Evolutionary conservation across 1,284 basidiomycete genomes (phyloP).

Genomic region (Earliella scabrosa): DNA sequence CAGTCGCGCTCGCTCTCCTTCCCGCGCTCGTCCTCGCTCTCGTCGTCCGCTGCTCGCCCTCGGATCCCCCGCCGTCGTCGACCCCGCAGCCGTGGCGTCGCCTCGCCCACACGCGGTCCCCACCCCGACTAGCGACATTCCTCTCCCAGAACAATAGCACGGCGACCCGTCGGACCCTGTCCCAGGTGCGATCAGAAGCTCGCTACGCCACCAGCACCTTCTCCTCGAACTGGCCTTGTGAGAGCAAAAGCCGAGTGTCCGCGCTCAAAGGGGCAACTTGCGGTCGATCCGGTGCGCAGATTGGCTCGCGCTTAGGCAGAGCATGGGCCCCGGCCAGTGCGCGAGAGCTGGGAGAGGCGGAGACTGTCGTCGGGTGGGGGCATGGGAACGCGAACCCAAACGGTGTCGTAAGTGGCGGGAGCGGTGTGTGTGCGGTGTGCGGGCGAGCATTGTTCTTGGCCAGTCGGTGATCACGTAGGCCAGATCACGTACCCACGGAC

Average conservation of each 20-base stretch:
- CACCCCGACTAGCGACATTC: too few relatives aligned
- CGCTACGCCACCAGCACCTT: slow-evolving; percentile 16
- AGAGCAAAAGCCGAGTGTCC: slow-evolving; percentile 1
- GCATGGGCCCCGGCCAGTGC: background rate
- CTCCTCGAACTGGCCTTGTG: slow-evolving; percentile 3
- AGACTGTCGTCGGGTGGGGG: background rate
- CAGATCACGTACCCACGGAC: slow-evolving; percentile 33
- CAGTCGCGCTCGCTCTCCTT: slow-evolving; percentile 5
- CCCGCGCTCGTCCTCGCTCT: slow-evolving; percentile 1
- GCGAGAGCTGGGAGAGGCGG: background rate
- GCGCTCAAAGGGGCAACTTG: background rate
- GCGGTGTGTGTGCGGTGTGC: background rate
- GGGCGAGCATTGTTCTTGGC: background rate
- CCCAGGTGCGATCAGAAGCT: slow-evolving; percentile 24
- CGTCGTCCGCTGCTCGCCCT: background rate
- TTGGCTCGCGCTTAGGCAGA: background rate
- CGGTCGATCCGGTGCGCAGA: background rate
- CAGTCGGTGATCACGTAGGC: slow-evolving; percentile 27
- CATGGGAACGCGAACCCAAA: slow-evolving; percentile 8
- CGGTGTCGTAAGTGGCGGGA: background rate
- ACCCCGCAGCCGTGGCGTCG: background rate
- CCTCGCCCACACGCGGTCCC: background rate
- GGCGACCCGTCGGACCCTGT: slow-evolving; percentile 6
- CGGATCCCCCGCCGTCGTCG: background rate
- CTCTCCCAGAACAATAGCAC: background rate